Base-by-base conservation (phyloP, 2,329 filamentous ascomycete genomes). In the Nemania abortiva region DNA sequence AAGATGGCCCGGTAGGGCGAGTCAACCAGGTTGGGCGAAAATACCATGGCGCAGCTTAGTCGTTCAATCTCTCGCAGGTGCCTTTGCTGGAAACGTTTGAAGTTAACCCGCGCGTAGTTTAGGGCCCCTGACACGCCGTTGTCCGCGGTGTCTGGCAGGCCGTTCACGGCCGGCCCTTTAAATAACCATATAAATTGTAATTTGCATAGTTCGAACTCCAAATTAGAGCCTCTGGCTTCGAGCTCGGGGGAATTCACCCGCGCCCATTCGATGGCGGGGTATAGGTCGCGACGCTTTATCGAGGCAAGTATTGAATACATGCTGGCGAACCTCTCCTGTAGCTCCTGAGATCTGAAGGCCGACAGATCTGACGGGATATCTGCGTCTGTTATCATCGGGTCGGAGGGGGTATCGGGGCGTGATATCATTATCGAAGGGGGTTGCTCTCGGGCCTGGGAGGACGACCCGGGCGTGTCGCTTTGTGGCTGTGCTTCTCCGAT, bases 151-250 rank as follows among this genome's bases (percentile, higher is more conserved):
- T 88, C 85, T 9, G 88, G 85, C 0, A 89, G 82, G 10, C 88
- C 87, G 71, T 88, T 88, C 11, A 86, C 79, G 1, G 77, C 68
- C 0, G 84, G 81, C 0, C 91, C 90, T 71, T 91, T 89, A 81
- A 97, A 97, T 0, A 98, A 86, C 88, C 93, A 95, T 39, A 98
- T 88, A 75, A 93, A 99, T 74, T 97, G 94, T 20, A 98, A 85
- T 72, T 94, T 92, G 81, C 91, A 93, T 1, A 99, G 89, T 77
- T 99, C 95, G 72, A 98, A 99, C 79, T 98, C 95, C 1, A 99
- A 88, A 74, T 97, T 97, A 76, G 94, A 97, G 2, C 95, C 95
- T 56, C 94, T 88, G 3, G 88, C 87, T 76, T 97, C 94, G 2
- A 99, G 86, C 29, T 90, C 85, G 5, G 82, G 80, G 67, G 90